phyloP scores from a whole-genome alignment of 495 filamentous ascomycete genomes.

The Penicillium angulare region DNA sequence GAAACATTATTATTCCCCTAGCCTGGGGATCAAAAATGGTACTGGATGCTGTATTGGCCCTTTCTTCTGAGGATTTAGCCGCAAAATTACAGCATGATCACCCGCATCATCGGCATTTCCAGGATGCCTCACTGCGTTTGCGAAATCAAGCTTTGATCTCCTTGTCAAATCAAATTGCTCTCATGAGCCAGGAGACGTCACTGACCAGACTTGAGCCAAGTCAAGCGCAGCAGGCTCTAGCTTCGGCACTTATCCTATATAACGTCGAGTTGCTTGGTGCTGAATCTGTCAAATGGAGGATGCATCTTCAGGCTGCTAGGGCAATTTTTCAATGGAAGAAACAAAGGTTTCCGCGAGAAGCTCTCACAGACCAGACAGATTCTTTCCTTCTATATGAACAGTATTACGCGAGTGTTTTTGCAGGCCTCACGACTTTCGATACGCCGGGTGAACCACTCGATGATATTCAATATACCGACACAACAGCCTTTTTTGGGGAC shows the following conservation, averaged over 20 bases:
- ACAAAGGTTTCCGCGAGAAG: conserved; percentile 1
- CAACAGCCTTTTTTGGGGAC: conserved; percentile 23
- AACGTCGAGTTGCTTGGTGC: conserved; percentile 21
- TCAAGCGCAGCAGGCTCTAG: conserved; percentile 10
- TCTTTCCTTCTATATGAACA: conserved; percentile 25
- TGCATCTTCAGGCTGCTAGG: conserved; percentile 22
- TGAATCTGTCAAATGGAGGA: conserved; percentile 15
- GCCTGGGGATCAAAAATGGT: conserved; percentile 4
- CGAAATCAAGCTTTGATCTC: conserved; percentile 4
- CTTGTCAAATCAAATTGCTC: conserved; percentile 1
- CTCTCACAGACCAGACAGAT: conserved; percentile 6
- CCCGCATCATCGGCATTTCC: background rate
- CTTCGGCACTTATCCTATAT: conserved; percentile 19
- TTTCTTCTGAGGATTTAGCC: conserved; percentile 12
- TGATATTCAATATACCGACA: conserved; percentile 8
- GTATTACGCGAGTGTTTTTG: conserved; percentile 22
- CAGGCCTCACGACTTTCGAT: conserved; percentile 21
- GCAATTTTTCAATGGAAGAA: conserved; percentile 17
- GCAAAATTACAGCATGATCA: conserved; percentile 3
- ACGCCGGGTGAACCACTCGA: background rate
- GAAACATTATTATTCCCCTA: conserved; percentile 12
- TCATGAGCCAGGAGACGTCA: background rate
- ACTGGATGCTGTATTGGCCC: conserved; percentile 5
- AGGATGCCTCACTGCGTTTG: background rate
- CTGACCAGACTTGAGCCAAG: background rate